These are phyloP conservation scores for Rhizopogon salebrosus DNA, from an alignment of 768 basidiomycete genomes.

Conservation along the genomic window DNA sequence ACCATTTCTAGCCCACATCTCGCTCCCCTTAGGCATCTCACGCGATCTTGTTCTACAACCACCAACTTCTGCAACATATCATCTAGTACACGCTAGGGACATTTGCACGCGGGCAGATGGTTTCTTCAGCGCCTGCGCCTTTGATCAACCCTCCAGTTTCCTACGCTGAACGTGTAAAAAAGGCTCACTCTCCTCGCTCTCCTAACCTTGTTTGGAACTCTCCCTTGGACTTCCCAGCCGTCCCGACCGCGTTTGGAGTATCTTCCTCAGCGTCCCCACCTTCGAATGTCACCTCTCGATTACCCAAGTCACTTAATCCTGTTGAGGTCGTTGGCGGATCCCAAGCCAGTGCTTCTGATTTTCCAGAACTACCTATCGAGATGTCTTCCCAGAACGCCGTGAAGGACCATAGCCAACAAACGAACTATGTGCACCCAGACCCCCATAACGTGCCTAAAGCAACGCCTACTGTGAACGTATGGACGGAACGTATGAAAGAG, in stretches of 20 bases:
- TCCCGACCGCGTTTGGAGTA: background rate
- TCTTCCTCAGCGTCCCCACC: conserved; percentile 8
- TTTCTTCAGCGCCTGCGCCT: conserved; percentile 23
- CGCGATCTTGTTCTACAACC: no score
- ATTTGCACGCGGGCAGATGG: conserved; percentile 14
- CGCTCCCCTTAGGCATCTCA: no score
- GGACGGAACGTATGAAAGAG: conserved; percentile 37
- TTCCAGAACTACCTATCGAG: conserved; percentile 2
- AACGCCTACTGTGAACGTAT: conserved; percentile 31
- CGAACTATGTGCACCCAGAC: conserved; percentile 5
- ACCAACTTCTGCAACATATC: no score
- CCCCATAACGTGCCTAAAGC: conserved; percentile 10
- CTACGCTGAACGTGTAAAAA: conserved; percentile 53
- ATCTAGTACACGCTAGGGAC: background rate
- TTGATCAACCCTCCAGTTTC: conserved; percentile 41
- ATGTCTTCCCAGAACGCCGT: background rate
- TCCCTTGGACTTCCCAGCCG: conserved; percentile 2
- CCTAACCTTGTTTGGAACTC: conserved; percentile 7
- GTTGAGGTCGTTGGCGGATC: background rate
- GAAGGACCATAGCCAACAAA: background rate
- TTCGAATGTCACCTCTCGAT: background rate
- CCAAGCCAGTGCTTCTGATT: background rate
- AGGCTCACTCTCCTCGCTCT: conserved; percentile 35
- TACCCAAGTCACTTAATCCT: background rate
- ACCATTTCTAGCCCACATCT: no score